Conservation (phyloP, 805 yeast species). For the Metschnikowia noctiluminum region DNA sequence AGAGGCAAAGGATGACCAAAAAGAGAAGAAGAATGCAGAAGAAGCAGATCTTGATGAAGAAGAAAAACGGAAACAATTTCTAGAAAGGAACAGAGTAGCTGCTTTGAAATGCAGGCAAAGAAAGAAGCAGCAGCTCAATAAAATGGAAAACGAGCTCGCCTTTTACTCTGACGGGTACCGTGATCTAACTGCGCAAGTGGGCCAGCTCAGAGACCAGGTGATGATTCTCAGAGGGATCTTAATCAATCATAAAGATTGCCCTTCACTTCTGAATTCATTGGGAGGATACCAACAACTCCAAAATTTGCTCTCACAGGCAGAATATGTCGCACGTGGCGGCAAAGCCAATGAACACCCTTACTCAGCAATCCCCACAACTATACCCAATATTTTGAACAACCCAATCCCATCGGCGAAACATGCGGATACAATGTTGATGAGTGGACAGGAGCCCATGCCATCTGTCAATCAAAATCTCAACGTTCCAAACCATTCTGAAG, state of each 20-base stretch:
- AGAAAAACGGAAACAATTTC: constrained; percentile 62
- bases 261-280: constrained; percentile 36
- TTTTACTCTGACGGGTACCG: constrained; percentile 70
- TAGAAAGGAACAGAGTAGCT: constrained; percentile 91
- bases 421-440: constrained; percentile 1
- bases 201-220: constrained; percentile 57
- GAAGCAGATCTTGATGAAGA: constrained; percentile 22
- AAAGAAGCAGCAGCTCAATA: constrained; percentile 81
- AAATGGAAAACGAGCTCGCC: constrained; percentile 75
- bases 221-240: constrained; percentile 46
- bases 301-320: constrained; percentile 36
- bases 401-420: not conserved
- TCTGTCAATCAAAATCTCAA: constrained; percentile 1
- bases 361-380: constrained; percentile 35
- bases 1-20: constrained; percentile 9
- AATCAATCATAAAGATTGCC: constrained; percentile 50
- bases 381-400: constrained; percentile 36
- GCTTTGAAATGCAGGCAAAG: constrained; percentile 94
- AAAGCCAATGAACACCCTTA: constrained; percentile 21
- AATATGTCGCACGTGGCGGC: constrained; percentile 27
- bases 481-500: not conserved
- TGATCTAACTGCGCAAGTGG: constrained; percentile 55
- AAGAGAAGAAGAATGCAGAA: constrained; percentile 1
- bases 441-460: constrained; percentile 2
- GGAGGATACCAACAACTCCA: constrained; percentile 47